Conservation (phyloP, 148 eudicot genomes). For the Cornus suecica region DNA sequence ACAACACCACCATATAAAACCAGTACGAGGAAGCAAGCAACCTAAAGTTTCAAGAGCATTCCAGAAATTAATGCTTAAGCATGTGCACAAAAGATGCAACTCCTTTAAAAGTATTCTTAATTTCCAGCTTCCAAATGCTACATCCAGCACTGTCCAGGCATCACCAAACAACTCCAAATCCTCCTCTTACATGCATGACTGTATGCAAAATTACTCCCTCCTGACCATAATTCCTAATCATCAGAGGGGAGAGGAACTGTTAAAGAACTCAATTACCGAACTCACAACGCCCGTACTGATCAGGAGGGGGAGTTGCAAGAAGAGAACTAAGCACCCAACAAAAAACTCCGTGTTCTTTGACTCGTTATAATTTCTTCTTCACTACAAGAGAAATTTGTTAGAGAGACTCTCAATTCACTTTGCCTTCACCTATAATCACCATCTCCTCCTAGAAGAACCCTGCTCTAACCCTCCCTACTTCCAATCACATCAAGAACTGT, state of each 20-base stretch:
- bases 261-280: no score
- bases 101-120: background rate
- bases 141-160: background rate
- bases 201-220: background rate
- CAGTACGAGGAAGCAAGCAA: no score
- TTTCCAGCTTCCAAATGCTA: background rate
- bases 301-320: no score
- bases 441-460: background rate
- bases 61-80: no score
- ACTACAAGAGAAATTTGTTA: no score
- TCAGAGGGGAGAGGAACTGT: background rate
- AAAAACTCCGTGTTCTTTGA: no score
- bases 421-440: background rate
- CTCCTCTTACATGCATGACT: background rate
- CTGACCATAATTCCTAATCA: background rate
- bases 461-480: background rate
- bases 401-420: no score
- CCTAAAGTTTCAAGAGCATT: no score
- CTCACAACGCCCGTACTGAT: no score
- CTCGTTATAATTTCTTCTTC: no score
- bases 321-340: no score
- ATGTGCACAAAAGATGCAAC: background rate
- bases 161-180: background rate
- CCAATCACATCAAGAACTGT: background rate
- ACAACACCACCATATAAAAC: no score